These are phyloP conservation scores for Nothophytophthora sp. DNA, from an alignment of 352 stramenopile genomes.

Conservation along the genomic window DNA sequence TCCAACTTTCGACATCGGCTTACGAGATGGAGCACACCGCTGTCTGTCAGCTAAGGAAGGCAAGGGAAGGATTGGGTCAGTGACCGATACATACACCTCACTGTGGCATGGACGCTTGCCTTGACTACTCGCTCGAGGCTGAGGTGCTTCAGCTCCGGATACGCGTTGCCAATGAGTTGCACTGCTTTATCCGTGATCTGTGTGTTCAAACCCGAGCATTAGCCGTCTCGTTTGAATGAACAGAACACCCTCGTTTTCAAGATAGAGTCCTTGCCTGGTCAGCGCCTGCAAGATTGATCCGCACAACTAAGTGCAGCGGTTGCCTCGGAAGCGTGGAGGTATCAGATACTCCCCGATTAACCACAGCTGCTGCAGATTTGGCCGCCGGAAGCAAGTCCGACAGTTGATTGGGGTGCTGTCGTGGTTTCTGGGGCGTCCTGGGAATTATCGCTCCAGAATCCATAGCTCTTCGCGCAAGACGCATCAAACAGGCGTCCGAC, in stretches of 20 bases:
- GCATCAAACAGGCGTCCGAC: conserved; percentile 54
- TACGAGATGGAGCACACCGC: conserved; percentile 53
- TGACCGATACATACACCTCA: background rate
- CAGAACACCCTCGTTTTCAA: background rate
- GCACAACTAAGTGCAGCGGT: conserved; percentile 8
- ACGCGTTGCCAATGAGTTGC: conserved; percentile 28
- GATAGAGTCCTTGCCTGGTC: conserved; percentile 34
- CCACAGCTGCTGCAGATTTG: conserved; percentile 3
- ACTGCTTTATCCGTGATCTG: conserved; percentile 54
- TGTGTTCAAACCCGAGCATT: background rate
- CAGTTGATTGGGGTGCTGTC: conserved; percentile 38
- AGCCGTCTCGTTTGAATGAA: background rate
- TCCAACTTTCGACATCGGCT: conserved; percentile 48
- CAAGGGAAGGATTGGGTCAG: background rate
- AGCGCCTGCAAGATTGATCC: conserved; percentile 60
- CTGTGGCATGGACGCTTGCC: conserved; percentile 20
- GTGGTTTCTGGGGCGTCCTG: conserved; percentile 1
- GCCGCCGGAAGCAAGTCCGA: conserved; percentile 31
- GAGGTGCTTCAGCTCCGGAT: conserved; percentile 41
- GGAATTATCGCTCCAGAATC: conserved; percentile 3
- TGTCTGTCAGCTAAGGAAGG: conserved; percentile 53
- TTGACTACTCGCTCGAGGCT: conserved; percentile 44
- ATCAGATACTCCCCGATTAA: background rate
- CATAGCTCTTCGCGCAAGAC: conserved; percentile 18
- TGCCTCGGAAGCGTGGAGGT: background rate